Evolutionary conservation across 2,329 filamentous ascomycete genomes (phyloP).

Genomic region (Colletotrichum aenigma): DNA sequence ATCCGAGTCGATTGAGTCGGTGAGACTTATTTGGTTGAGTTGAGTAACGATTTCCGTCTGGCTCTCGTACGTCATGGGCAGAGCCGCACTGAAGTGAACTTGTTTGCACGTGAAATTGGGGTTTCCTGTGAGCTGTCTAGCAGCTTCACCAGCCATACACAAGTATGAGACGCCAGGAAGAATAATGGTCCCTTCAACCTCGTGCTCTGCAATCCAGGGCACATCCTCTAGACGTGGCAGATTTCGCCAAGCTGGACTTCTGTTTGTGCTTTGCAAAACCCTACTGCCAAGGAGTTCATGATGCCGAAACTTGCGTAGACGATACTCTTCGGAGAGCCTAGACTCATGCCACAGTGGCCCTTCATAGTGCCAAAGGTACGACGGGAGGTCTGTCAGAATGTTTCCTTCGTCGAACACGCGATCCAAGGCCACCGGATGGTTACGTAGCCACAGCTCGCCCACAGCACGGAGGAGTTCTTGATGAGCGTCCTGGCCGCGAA

Average conservation of each 20-base stretch:
- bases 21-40: neutral
- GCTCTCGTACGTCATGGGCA: neutral
- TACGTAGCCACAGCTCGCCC: constrained; percentile 14
- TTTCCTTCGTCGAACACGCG: neutral
- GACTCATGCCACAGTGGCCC: neutral
- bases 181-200: neutral
- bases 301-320: neutral
- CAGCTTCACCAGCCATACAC: constrained; percentile 1
- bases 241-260: neutral
- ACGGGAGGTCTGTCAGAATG: neutral
- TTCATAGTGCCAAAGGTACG: constrained; percentile 1
- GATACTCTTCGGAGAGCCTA: neutral
- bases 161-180: neutral
- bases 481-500: neutral
- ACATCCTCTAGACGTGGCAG: neutral
- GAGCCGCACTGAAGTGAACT: neutral
- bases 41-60: constrained; percentile 4
- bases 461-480: constrained; percentile 4
- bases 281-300: constrained; percentile 3
- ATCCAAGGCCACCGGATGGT: neutral
- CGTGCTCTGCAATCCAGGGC: neutral
- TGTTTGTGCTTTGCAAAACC: neutral
- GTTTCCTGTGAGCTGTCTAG: neutral
- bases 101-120: constrained; percentile 1
- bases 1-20: neutral